Conservation (phyloP, 768 basidiomycete species). For the Hydnomerulius pinastri region DNA sequence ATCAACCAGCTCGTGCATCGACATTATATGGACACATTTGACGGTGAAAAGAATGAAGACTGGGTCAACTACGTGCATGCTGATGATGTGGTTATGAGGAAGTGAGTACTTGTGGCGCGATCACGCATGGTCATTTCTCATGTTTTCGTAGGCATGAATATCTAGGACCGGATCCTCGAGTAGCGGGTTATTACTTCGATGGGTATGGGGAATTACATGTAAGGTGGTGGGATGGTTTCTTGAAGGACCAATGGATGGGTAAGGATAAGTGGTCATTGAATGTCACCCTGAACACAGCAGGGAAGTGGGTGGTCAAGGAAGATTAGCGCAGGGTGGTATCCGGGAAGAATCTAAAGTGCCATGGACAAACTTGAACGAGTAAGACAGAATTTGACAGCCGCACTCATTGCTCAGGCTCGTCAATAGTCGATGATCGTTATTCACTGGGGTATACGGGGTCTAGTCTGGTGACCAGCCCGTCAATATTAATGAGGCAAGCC, state of each 20-base stretch:
- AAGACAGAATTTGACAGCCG: not conserved
- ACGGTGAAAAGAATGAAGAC: constrained; percentile 21
- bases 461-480: too few relatives aligned
- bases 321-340: constrained; percentile 10
- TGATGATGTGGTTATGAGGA: constrained; percentile 33
- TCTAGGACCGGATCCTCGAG: constrained; percentile 44
- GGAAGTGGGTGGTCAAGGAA: constrained; percentile 41
- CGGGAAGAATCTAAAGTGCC: too few relatives aligned
- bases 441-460: too few relatives aligned
- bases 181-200: constrained; percentile 43
- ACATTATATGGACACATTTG: constrained; percentile 24
- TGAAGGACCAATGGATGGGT: constrained; percentile 46
- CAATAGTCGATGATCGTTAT: too few relatives aligned
- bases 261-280: constrained; percentile 42
- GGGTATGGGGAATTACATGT: constrained; percentile 40
- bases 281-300: constrained; percentile 33
- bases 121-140: not conserved
- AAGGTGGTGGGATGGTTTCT: constrained; percentile 46
- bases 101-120: constrained; percentile 20
- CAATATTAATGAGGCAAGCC: too few relatives aligned
- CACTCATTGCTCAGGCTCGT: not conserved
- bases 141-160: constrained; percentile 40
- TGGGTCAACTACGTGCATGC: constrained; percentile 38
- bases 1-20: constrained; percentile 40
- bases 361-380: not conserved